Evolutionary conservation across 2,329 filamentous ascomycete species (phyloP).

Genomic region (Falciphora oryzae): DNA sequence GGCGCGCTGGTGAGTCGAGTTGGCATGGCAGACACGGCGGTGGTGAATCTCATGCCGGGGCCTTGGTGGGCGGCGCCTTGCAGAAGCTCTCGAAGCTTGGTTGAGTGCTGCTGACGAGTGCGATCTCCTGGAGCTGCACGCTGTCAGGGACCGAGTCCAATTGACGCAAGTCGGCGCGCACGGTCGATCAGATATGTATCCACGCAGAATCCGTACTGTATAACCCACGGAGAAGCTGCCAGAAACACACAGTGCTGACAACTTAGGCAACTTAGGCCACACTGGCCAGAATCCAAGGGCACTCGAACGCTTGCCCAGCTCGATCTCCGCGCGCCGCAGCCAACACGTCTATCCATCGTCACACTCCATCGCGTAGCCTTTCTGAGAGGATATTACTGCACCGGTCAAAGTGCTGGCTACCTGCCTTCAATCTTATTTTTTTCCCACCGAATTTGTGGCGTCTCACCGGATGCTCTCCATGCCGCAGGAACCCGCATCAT

Average conservation of each 20-base stretch:
- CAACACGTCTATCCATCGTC: background rate
- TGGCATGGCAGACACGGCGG: background rate
- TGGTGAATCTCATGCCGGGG: background rate
- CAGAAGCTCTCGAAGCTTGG: too few relatives aligned
- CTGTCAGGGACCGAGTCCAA: background rate
- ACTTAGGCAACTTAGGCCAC: too few relatives aligned
- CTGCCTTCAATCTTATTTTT: background rate
- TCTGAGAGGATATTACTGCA: background rate
- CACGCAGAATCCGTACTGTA: background rate
- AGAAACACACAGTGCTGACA: background rate
- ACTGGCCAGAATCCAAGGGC: background rate
- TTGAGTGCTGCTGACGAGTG: background rate
- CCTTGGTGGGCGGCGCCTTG: too few relatives aligned
- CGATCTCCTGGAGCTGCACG: background rate
- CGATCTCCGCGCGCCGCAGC: background rate
- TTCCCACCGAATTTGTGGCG: background rate
- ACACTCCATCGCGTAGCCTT: background rate
- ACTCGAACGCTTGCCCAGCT: background rate
- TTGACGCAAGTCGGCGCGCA: background rate
- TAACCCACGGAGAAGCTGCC: background rate
- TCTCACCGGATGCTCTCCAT: background rate
- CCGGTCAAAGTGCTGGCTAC: background rate
- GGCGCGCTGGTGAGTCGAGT: constrained; percentile 7
- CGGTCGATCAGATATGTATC: background rate
- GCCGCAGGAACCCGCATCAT: too few relatives aligned